Evolutionary conservation across 495 filamentous ascomycete species (phyloP).

Genomic region (Neurospora tetrasperma): DNA sequence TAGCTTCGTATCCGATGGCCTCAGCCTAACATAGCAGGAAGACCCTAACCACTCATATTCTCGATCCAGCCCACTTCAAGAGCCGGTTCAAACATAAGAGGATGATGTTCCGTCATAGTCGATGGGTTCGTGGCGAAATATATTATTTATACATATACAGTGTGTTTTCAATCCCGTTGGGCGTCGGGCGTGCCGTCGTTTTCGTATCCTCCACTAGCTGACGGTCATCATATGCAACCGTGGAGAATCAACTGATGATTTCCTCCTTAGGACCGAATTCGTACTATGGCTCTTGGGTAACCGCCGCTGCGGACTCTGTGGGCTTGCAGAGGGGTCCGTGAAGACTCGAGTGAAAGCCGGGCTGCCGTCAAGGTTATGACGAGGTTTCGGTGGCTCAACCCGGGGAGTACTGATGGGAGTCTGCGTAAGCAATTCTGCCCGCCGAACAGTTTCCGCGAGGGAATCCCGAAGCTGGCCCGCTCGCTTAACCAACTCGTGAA

Average conservation of each 20-base stretch:
- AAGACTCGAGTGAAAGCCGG: slow-evolving; percentile 56
- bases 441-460: slow-evolving; percentile 65
- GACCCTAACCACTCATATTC: neutral
- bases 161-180: neutral
- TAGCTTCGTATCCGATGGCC: neutral
- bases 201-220: slow-evolving; percentile 26
- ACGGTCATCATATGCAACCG: slow-evolving; percentile 64
- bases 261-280: slow-evolving; percentile 36
- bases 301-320: slow-evolving; percentile 30
- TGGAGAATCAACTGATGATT: slow-evolving; percentile 37
- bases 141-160: slow-evolving; percentile 18
- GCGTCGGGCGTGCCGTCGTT: neutral
- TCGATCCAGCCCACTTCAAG: neutral
- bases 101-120: neutral
- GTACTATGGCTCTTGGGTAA: slow-evolving; percentile 41
- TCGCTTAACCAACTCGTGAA: slow-evolving; percentile 76
- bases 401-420: slow-evolving; percentile 46
- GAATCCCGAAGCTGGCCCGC: slow-evolving; percentile 65
- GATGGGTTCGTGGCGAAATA: neutral
- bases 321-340: slow-evolving; percentile 37
- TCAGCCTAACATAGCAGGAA: neutral
- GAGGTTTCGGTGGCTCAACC: slow-evolving; percentile 14
- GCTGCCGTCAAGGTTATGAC: slow-evolving; percentile 38
- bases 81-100: neutral
- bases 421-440: slow-evolving; percentile 61